Conservation (phyloP, 1,139 yeast genomes). For the Candida freyschussii region DNA sequence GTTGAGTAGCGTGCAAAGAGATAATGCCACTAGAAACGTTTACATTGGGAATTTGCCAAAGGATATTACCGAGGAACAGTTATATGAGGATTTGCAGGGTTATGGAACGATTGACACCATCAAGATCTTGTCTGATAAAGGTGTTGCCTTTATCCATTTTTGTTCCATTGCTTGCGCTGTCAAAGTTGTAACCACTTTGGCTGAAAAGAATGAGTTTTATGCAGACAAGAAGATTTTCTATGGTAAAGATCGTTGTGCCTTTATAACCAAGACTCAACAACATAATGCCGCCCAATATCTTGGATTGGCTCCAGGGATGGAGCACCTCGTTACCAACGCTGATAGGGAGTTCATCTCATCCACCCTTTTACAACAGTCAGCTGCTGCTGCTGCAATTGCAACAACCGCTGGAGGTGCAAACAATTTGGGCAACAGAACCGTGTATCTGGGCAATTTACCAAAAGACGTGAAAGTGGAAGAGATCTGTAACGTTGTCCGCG, state of each 20-base stretch:
- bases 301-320: constrained; percentile 88
- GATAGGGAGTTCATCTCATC: constrained; percentile 58
- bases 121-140: constrained; percentile 69
- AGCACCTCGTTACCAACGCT: constrained; percentile 74
- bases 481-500: constrained; percentile 89
- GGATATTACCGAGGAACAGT: constrained; percentile 53
- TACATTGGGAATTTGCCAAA: constrained; percentile 72
- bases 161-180: constrained; percentile 80
- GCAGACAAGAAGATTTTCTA: constrained; percentile 65
- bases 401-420: constrained; percentile 74
- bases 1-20: constrained; percentile 68
- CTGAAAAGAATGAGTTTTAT: constrained; percentile 52
- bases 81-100: constrained; percentile 59
- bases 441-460: constrained; percentile 83
- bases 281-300: constrained; percentile 95
- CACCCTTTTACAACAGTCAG: constrained; percentile 57
- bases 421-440: constrained; percentile 86
- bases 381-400: constrained; percentile 77
- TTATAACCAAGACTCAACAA: constrained; percentile 89
- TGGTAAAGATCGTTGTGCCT: constrained; percentile 84
- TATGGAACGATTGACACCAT: constrained; percentile 83
- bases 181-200: constrained; percentile 69
- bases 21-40: constrained; percentile 89
- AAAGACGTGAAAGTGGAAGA: constrained; percentile 86
- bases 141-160: constrained; percentile 82